Base-by-base conservation (phyloP, 1,284 basidiomycete genomes). In the Schizophyllum amplum region DNA sequence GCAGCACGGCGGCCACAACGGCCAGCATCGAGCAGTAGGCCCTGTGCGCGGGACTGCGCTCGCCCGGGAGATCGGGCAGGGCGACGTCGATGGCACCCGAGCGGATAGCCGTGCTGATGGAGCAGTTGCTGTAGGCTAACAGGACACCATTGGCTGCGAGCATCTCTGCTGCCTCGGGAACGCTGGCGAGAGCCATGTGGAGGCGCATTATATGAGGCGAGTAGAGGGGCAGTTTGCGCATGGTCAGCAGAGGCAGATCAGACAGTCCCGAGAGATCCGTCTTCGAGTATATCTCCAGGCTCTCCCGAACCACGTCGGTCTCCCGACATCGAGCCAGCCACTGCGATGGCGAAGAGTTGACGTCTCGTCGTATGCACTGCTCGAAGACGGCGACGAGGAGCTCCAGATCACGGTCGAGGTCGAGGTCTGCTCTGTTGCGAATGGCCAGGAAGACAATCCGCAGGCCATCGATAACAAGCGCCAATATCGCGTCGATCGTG, bases 311-410 rank as follows among this genome's bases (percentile, higher is more conserved):
- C 20, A 95, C 79, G 66, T 92, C 89, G 46, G 85, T 86, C 65
- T 92, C 89, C 65, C 92, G 88, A 59, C 92, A 88, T 53, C 84
- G 78, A 21, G 85, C 78, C 50, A 97, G 75, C 94, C 94, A 97
- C 13, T 78, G 68, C 1, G 76, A 72, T 0, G 88, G 81, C 0
- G 87, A 84, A 0, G 80, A 73, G 52, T 81, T 82, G 54, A 92
- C 76, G 46, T 88, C 86, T 7, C 78, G 72, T 13, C 82, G 78
- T 3, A 83, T 88, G 65, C 86, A 87, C 66, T 91, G 86, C 63
- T 90, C 84, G 62, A 94, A 90, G n/a, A 90, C 84, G 15, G 87
- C 81, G 4, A 91, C 83, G 6, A 93, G 74, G 5, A 94, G 75
- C 61, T 90, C 84, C 75, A 94, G 82, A 62, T 94, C 92, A 23